Evolutionary conservation across 106 monocot species (phyloP).

Genomic region (Phalaenopsis aphrodite): DNA sequence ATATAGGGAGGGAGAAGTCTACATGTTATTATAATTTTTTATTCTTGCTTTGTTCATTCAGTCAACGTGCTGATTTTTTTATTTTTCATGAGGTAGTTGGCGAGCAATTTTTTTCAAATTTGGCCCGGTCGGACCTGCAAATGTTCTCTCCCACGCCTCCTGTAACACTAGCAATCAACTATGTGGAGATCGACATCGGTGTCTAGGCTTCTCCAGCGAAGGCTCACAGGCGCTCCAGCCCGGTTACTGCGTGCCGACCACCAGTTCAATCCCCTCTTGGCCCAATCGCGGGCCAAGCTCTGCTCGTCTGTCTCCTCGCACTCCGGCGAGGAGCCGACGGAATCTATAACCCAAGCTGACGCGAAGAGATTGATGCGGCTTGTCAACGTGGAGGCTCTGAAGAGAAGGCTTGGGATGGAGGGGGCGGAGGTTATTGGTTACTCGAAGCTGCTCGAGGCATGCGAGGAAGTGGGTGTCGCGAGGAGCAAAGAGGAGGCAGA

Average conservation of each 20-base stretch:
- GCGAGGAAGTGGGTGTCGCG: conserved; percentile 55
- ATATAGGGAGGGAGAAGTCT: too few species aligned
- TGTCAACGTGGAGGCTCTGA: conserved; percentile 80
- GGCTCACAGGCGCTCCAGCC: background rate
- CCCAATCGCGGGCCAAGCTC: background rate
- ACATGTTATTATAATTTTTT: too few species aligned
- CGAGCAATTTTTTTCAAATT: too few species aligned
- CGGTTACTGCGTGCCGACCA: background rate
- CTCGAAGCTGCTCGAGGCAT: conserved; percentile 53
- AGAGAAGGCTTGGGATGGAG: conserved; percentile 56
- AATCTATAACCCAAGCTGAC: conserved; percentile 42
- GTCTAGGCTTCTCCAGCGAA: conserved; percentile 17
- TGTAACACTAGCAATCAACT: background rate
- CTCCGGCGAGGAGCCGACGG: background rate
- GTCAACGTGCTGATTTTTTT: too few species aligned
- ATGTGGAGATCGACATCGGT: conserved; percentile 34
- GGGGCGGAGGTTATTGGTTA: conserved; percentile 70
- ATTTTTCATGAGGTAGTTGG: too few species aligned
- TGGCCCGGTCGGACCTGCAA: background rate
- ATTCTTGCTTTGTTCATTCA: too few species aligned
- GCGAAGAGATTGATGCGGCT: conserved; percentile 77
- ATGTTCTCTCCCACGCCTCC: background rate
- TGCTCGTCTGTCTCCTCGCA: background rate
- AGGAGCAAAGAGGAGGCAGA: conserved; percentile 57
- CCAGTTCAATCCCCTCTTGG: conserved; percentile 12